These are phyloP conservation scores for Hippophae tibetana DNA, from an alignment of 306 rosid species.

Conservation along the genomic window DNA sequence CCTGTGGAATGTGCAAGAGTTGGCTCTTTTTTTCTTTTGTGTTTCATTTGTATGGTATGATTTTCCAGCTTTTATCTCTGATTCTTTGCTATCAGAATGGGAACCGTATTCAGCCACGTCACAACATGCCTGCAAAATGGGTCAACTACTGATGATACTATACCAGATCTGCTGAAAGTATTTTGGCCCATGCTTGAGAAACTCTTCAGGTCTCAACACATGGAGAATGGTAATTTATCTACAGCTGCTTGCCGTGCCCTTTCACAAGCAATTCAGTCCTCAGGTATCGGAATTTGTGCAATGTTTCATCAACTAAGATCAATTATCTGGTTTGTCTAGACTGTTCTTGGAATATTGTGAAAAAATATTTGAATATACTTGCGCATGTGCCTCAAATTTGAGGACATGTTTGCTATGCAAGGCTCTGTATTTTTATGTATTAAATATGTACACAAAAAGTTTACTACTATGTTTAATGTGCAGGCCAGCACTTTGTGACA, in stretches of 20 bases:
- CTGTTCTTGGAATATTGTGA: conserved; percentile 9
- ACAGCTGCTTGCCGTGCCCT: conserved; percentile 92
- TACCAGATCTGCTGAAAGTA: conserved; percentile 52
- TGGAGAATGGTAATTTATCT: conserved; percentile 81
- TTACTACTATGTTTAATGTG: conserved; percentile 17
- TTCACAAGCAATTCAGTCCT: conserved; percentile 79
- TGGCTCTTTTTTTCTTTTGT: not conserved
- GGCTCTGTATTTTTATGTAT: too few relatives aligned
- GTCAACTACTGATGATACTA: conserved; percentile 60
- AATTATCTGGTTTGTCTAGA: conserved; percentile 11
- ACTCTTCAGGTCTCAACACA: conserved; percentile 69
- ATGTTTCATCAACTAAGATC: conserved; percentile 6
- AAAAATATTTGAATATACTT: not conserved
- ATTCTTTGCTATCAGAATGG: conserved; percentile 54
- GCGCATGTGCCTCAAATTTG: not conserved
- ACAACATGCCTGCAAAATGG: conserved; percentile 41
- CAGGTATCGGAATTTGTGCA: conserved; percentile 38
- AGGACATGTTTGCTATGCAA: too few relatives aligned
- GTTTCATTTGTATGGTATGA: conserved; percentile 6
- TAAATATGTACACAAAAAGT: not conserved
- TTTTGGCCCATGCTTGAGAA: conserved; percentile 94
- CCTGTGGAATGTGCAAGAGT: too few relatives aligned
- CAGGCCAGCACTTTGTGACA: conserved; percentile 77
- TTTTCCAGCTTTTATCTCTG: conserved; percentile 5
- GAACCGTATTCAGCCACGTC: conserved; percentile 86